Conservation (phyloP, 495 filamentous ascomycete species). For the Lasiosphaeriaceae sp. region DNA sequence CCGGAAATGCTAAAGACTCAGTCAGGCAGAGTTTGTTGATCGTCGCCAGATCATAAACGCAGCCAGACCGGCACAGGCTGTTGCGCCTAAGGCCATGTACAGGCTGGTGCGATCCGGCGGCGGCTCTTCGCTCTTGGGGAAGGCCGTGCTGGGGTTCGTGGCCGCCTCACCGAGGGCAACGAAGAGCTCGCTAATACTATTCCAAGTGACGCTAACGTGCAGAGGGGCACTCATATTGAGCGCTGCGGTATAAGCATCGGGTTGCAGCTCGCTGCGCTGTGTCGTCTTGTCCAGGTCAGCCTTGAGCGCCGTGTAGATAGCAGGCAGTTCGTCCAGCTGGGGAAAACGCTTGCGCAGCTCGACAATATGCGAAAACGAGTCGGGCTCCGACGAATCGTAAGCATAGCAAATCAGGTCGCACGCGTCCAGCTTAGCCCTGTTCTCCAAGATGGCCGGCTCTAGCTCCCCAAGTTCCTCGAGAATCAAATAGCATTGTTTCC, state of each 20-base stretch:
- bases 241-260: constrained; percentile 81
- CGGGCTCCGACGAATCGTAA: constrained; percentile 93
- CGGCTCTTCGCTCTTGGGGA: constrained; percentile 82
- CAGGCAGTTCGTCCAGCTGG: constrained; percentile 79
- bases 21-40: constrained; percentile 31
- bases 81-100: constrained; percentile 80
- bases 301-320: constrained; percentile 88
- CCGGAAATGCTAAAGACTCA: neutral
- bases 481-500: constrained; percentile 96
- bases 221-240: constrained; percentile 81
- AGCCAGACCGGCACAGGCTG: constrained; percentile 75
- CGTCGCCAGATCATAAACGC: constrained; percentile 66
- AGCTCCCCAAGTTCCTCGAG: constrained; percentile 93
- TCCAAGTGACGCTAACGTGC: constrained; percentile 93
- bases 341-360: constrained; percentile 72
- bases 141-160: constrained; percentile 79
- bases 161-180: constrained; percentile 83
- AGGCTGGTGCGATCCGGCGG: constrained; percentile 74
- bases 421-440: constrained; percentile 82
- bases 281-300: constrained; percentile 92
- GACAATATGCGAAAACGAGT: constrained; percentile 89
- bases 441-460: constrained; percentile 89
- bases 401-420: constrained; percentile 93
- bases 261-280: constrained; percentile 84
- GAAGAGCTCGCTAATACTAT: constrained; percentile 85